Evolutionary conservation across 208 protist species (phyloP), one percentile per base, ranked within the genome.

Genomic region (Acanthamoeba castellanii): DNA sequence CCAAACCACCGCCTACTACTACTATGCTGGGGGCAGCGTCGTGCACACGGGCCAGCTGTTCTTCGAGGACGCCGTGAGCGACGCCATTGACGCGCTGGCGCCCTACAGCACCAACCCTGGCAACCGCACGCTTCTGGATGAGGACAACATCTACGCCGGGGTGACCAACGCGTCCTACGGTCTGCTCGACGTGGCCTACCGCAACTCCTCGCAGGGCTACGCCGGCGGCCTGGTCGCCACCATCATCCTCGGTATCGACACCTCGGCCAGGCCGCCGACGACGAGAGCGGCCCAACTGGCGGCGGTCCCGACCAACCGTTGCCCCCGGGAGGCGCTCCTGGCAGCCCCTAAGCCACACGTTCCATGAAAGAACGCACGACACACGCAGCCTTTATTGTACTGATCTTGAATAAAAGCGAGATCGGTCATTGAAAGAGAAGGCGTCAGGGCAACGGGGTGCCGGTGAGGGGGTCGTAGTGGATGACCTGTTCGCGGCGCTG

Each of bases 1-100:
- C 25, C 1, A 1, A 0, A 66, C 11, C 5, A 5, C 14, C 59
- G 16, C 59, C 1, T 66, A 11, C 59, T 66, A 66, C 59, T 66
- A 30, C 59, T 64, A 64, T 16, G 59, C 11, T n/a, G 59, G 59
- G 14, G 59, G 59, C 7, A 66, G 59, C 16, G 59, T 66, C 2
- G 70, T 78, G 30, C 70, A 78, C 70, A 78, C 70, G 32, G 70
- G 70, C 20, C 70, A 78, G 70, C 37, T 78, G 11, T 78, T 78
- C 70, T 78, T 78, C 37, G 37, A 78, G 16, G 70, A 78, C 20
- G 25, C 70, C 8, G 32, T 78, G 32, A 78, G 37, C 70, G 70
- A 78, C 70, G 70, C 70, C 30, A 25, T 78, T 30, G 37, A 78
- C 30, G 70, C 70, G 11, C 70, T 78, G 70, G n/a, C 70, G 30